Evolutionary conservation across 2,329 filamentous ascomycete species (phyloP).

Genomic region (Trichoderma koningiopsis): DNA sequence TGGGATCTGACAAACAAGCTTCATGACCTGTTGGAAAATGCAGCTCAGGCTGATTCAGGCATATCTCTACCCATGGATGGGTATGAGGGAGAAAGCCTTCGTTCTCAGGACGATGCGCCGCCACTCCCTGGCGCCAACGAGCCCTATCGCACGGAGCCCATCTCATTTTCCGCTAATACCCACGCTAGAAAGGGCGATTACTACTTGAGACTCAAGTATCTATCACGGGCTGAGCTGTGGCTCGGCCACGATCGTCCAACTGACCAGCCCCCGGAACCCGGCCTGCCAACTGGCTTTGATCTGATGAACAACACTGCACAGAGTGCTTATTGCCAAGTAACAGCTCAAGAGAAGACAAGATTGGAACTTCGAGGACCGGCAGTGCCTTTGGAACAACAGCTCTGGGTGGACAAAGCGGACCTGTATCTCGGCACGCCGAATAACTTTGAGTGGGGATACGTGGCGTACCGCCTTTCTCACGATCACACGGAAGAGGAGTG

Average conservation of each 20-base stretch:
- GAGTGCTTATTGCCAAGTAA: constrained; percentile 13
- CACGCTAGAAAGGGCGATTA: constrained; percentile 24
- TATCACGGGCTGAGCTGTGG: constrained; percentile 20
- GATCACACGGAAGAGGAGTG: constrained; percentile 31
- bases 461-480: constrained; percentile 32
- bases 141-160: constrained; percentile 21
- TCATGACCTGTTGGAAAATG: constrained; percentile 32
- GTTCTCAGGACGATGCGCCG: constrained; percentile 24
- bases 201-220: constrained; percentile 25
- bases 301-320: neutral
- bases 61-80: constrained; percentile 37
- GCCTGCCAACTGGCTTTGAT: constrained; percentile 11
- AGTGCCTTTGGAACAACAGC: neutral
- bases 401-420: constrained; percentile 16
- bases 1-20: constrained; percentile 31
- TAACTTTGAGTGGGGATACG: constrained; percentile 30
- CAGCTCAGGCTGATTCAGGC: constrained; percentile 31
- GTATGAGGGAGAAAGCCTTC: constrained; percentile 31
- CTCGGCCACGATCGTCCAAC: constrained; percentile 1
- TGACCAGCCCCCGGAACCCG: neutral
- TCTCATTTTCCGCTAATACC: constrained; percentile 25
- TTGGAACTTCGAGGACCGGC: constrained; percentile 28
- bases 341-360: constrained; percentile 8
- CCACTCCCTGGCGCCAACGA: constrained; percentile 1
- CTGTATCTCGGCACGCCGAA: neutral